Conservation (phyloP, 2,329 filamentous ascomycete genomes). For the Colletotrichum sp. region DNA sequence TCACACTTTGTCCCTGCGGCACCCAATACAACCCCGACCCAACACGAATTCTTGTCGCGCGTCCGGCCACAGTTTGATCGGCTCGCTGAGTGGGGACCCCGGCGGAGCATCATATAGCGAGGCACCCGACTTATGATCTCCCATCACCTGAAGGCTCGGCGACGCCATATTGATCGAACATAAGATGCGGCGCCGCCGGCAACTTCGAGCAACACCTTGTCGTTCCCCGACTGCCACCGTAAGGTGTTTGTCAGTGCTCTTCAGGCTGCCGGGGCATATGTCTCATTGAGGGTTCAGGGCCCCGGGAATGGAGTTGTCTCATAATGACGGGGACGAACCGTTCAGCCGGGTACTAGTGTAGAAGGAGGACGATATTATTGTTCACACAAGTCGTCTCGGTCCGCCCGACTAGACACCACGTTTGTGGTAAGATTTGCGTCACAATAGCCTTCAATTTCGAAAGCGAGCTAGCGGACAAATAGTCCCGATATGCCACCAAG, state of each 20-base stretch:
- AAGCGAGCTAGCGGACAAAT: not conserved
- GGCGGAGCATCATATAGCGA: slow-evolving; percentile 19
- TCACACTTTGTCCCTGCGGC: not conserved
- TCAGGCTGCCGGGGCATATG: not conserved
- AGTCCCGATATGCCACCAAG: not conserved
- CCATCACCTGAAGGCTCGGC: slow-evolving; percentile 3
- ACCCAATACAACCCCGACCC: not conserved
- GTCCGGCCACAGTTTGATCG: slow-evolving; percentile 14
- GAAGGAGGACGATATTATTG: not conserved
- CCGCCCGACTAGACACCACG: not conserved
- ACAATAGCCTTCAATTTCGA: not conserved
- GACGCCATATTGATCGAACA: not conserved
- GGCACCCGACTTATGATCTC: slow-evolving; percentile 19
- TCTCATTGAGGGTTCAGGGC: not conserved
- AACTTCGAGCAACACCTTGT: not conserved
- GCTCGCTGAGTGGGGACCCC: not conserved
- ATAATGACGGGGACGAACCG: slow-evolving; percentile 1
- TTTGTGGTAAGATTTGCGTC: not conserved
- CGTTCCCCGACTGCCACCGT: not conserved
- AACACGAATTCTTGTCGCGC: not conserved
- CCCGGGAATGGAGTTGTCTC: slow-evolving; percentile 1
- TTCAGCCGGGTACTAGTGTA: not conserved
- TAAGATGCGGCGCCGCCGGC: not conserved
- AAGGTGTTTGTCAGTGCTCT: not conserved
- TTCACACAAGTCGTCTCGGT: not conserved